phyloP scores from a whole-genome alignment of 2,329 filamentous ascomycete species.

The Clonostachys rosea region DNA sequence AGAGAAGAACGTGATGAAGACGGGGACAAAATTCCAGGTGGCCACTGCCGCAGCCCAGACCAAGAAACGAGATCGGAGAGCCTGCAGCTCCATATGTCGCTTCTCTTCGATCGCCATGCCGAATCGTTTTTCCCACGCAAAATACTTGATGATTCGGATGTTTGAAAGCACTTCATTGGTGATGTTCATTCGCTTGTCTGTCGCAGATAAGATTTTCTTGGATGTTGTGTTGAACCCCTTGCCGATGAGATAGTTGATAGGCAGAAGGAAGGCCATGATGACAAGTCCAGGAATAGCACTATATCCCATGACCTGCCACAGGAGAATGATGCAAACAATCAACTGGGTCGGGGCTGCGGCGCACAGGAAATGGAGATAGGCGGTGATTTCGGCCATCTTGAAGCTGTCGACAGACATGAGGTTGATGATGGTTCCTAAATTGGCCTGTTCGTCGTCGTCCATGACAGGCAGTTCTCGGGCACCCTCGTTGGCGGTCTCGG shows the following conservation, averaged over 20 bases:
- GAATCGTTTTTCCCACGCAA: constrained; percentile 96
- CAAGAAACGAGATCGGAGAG: constrained; percentile 78
- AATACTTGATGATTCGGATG: constrained; percentile 98
- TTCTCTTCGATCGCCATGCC: constrained; percentile 85
- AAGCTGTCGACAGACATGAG: constrained; percentile 99
- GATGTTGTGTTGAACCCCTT: constrained; percentile 81
- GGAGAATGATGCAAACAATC: constrained; percentile 70
- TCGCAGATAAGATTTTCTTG: constrained; percentile 86
- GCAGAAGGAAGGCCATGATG: constrained; percentile 84
- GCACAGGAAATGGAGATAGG: constrained; percentile 94
- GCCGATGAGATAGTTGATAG: constrained; percentile 85
- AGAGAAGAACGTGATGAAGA: constrained; percentile 93
- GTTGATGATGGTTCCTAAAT: constrained; percentile 97
- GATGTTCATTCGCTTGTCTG: constrained; percentile 91
- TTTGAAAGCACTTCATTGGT: constrained; percentile 98
- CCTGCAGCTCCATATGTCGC: constrained; percentile 70
- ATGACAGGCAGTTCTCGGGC: constrained; percentile 16
- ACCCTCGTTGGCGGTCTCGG: constrained; percentile 20
- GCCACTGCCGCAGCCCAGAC: constrained; percentile 90
- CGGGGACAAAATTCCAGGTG: constrained; percentile 93
- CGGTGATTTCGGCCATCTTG: constrained; percentile 92
- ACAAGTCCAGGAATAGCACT: constrained; percentile 92
- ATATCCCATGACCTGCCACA: constrained; percentile 86
- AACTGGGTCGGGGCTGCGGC: constrained; percentile 88
- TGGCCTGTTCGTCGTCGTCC: constrained; percentile 65